Evolutionary conservation across 768 basidiomycete genomes (phyloP), one percentile per base, ranked within the genome.

Genomic region (Rhodotorula taiwanensis): DNA sequence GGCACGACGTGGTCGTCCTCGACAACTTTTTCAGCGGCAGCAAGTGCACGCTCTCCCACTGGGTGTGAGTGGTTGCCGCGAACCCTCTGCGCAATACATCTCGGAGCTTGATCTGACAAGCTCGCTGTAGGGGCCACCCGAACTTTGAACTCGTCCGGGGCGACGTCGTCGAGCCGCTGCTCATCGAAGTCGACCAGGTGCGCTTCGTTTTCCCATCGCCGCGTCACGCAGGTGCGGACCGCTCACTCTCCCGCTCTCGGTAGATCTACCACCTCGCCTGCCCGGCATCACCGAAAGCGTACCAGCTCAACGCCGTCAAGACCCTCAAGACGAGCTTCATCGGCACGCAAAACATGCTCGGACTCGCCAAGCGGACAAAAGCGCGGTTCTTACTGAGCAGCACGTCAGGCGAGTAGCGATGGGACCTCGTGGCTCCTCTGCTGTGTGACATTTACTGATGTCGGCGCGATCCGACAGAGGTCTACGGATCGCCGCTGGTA

Each of bases 1-100:
- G 95, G 21, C 95, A 99, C 60, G 71, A 74, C n/a, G 70, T 69
- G 9, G 70, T 90, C 59, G 94, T 97, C 68, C 78, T 95, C 60
- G 94, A 98, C 80, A 97, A 97, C 79, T 99, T 99, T 76, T 99
- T 99, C 80, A 97, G 93, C 30, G 95, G 95, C 21, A 88, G 88
- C 58, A 92, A 92, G 77, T 94, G 91, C n/a, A 94, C 92, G 55
- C 88, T 97, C 67, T 85, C 86, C 70, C 88, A 91, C 72, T 94
- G 91, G 91, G 81, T 91, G 63, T 69, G 25, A 45, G 61, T 54
- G 13, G 15, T 7, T 3, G 8, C 11, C 36, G n/a, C n/a, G n/a
- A n/a, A n/a, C n/a, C n/a, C n/a, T n/a, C n/a, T n/a, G n/a, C n/a
- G n/a, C n/a, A n/a, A n/a, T n/a, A n/a, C n/a, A n/a, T n/a, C n/a